Base-by-base conservation (phyloP, 2,329 filamentous ascomycete genomes). In the Neofusicoccum sp. region DNA sequence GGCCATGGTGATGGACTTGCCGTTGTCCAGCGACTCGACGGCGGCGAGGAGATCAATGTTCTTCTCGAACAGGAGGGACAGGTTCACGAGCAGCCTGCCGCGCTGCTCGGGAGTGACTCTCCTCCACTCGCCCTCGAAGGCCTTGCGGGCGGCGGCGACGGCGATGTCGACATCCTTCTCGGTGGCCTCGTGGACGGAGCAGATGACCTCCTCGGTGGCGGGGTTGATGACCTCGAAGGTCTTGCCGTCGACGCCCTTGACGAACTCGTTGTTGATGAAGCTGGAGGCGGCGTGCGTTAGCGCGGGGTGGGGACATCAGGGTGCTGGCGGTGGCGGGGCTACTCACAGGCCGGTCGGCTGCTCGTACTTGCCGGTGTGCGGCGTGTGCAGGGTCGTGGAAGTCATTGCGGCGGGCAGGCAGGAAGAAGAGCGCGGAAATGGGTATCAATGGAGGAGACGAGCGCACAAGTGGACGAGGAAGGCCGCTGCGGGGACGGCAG, bases 151-250 rank as follows among this genome's bases (percentile, higher is more conserved):
- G 58, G 91, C 92, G 61, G 84, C 80, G 65, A 97, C 93, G 65
- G 93, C 93, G 63, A 92, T 79, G 75, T 87, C 84, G 73, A 86
- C 81, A 80, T 95, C 91, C 82, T 96, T 92, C 82, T 96, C 91
- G 66, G 88, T 90, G 72, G 88, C 93, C 80, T 96, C 92, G 73
- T 86, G 80, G 69, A 96, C 90, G 60, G 87, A 87, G 82, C 82
- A 85, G 80, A 96, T 96, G 71, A 91, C 86, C 77, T 92, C 87
- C 78, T 96, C 93, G 66, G 86, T 91, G 65, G 88, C 72, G 63
- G 92, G 92, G 84, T 96, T 96, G 83, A 95, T 88, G 76, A 92
- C 89, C 79, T 96, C 91, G 73, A 96, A 95, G 67, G 88, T 92
- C 84, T 91, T 89, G 80, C 92, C 92, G 69, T 96, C 90, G 65